Percentiles rank a stretch among this genome's conserved stretches.
Evolutionary conservation across 1,284 basidiomycete genomes (phyloP).

Genomic region (Pterulicium gracile): DNA sequence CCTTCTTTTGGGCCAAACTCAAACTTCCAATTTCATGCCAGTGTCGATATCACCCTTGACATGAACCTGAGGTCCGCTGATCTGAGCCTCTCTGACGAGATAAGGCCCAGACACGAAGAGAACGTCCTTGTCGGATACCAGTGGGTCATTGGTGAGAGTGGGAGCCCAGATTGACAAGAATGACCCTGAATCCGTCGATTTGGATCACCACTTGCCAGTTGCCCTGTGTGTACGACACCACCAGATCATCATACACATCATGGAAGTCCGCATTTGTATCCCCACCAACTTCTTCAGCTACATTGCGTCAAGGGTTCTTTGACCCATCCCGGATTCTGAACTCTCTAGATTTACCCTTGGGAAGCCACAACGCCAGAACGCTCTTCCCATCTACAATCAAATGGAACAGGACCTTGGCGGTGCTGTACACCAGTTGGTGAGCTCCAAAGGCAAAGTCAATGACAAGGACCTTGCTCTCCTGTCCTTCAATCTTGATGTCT

Average conservation of each 20-base stretch:
- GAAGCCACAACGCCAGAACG: constrained; percentile 7
- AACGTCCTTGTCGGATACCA: constrained; percentile 4
- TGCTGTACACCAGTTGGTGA: background rate
- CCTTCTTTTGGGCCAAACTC: constrained; percentile 1
- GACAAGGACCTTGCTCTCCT: constrained; percentile 1
- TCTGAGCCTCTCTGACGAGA: constrained; percentile 4
- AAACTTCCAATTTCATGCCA: constrained; percentile 3
- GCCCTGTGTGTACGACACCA: constrained; percentile 2
- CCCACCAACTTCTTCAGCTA: constrained; percentile 6
- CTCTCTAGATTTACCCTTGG: constrained; percentile 6
- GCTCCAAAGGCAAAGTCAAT: background rate
- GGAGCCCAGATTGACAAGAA: constrained; percentile 11
- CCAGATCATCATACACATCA: constrained; percentile 3
- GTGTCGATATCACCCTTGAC: constrained; percentile 5
- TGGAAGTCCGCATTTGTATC: constrained; percentile 2
- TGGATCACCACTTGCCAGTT: constrained; percentile 3
- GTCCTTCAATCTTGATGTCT: background rate
- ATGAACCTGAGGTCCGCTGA: background rate
- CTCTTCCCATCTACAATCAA: constrained; percentile 5
- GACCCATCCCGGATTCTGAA: constrained; percentile 9
- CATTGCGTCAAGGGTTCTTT: too few species aligned
- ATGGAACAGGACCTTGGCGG: background rate
- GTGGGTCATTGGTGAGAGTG: constrained; percentile 6
- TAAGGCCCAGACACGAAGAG: constrained; percentile 7
- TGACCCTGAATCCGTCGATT: constrained; percentile 10